These are phyloP conservation scores for Leishmania mexicana DNA, from an alignment of 208 protist species.

Conservation along the genomic window DNA sequence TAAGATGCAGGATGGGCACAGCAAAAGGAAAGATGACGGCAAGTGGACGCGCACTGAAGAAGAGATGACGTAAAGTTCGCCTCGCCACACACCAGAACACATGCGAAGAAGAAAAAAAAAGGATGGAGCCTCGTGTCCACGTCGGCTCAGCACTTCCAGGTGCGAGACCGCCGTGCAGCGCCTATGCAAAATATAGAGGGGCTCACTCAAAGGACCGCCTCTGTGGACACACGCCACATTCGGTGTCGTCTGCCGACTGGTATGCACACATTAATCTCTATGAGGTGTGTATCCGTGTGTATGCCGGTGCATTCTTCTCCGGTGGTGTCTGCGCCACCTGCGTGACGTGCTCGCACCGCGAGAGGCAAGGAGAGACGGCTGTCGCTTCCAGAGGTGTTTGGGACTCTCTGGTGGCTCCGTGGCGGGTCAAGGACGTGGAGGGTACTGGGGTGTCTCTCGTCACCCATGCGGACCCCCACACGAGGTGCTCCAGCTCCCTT, in stretches of 20 bases:
- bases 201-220: neutral
- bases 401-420: neutral
- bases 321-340: neutral
- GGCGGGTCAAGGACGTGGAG: neutral
- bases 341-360: neutral
- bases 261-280: neutral
- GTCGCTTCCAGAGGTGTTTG: neutral
- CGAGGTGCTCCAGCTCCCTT: too few species aligned
- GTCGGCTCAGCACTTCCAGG: neutral
- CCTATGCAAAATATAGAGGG: neutral
- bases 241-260: neutral
- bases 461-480: neutral
- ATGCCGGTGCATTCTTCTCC: neutral
- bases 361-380: neutral
- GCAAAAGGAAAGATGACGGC: neutral
- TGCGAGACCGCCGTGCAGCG: neutral
- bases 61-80: neutral
- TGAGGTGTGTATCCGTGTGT: neutral
- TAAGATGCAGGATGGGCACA: neutral
- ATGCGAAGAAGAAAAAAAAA: neutral
- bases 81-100: neutral
- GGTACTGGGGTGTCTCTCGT: neutral
- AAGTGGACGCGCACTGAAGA: neutral
- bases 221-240: neutral
- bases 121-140: neutral